phyloP scores from a whole-genome alignment of 2,329 filamentous ascomycete species.

The Chrysoporthe deuterocubensis region DNA sequence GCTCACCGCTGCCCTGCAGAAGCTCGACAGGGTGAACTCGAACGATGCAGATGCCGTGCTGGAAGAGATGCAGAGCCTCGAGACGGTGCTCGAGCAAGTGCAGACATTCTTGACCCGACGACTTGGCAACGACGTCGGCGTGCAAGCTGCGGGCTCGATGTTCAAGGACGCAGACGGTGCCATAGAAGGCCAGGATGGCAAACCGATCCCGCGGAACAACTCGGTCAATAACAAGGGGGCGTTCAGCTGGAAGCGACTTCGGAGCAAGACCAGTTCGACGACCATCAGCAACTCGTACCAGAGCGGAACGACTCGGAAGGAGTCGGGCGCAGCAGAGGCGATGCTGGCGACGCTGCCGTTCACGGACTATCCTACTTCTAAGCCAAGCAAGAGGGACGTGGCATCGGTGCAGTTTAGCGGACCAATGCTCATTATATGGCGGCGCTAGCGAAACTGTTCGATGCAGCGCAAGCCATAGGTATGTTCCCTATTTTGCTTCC shows the following conservation, averaged over 20 bases:
- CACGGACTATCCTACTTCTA: slow-evolving; percentile 67
- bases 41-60: slow-evolving; percentile 89
- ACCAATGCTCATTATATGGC: slow-evolving; percentile 88
- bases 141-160: slow-evolving; percentile 71
- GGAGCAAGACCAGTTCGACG: slow-evolving; percentile 83
- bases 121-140: slow-evolving; percentile 90
- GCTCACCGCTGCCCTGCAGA: slow-evolving; percentile 84
- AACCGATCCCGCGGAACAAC: slow-evolving; percentile 54
- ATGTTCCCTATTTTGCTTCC: slow-evolving; percentile 41
- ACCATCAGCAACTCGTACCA: slow-evolving; percentile 58
- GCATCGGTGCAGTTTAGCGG: slow-evolving; percentile 73
- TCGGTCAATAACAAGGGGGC: slow-evolving; percentile 78
- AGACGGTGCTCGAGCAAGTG: slow-evolving; percentile 83
- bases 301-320: slow-evolving; percentile 43
- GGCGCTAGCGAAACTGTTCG: slow-evolving; percentile 86
- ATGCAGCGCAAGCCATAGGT: slow-evolving; percentile 93
- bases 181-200: slow-evolving; percentile 48
- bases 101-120: slow-evolving; percentile 78
- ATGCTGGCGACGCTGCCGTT: slow-evolving; percentile 75
- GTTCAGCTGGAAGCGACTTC: slow-evolving; percentile 86
- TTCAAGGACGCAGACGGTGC: slow-evolving; percentile 69
- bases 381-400: slow-evolving; percentile 74
- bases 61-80: slow-evolving; percentile 91
- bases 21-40: slow-evolving; percentile 82
- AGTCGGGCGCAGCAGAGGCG: slow-evolving; percentile 43